phyloP scores from a whole-genome alignment of 1,284 basidiomycete genomes.

The Ustanciosporium gigantosporum region DNA sequence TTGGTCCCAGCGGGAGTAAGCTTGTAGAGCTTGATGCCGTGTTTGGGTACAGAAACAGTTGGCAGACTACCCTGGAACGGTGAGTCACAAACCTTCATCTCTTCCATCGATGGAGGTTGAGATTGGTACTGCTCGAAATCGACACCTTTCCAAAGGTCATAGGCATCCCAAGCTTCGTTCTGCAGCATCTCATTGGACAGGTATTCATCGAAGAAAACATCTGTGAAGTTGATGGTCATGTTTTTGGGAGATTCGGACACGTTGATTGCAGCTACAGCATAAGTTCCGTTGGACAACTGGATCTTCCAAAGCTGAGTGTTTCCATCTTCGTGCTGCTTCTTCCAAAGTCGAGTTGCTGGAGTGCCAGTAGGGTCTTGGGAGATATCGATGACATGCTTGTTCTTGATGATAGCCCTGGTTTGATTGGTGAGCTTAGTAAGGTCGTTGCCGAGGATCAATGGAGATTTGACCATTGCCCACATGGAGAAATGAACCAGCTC shows the following conservation, averaged over 20 bases:
- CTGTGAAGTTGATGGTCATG: constrained; percentile 8
- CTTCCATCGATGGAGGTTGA: constrained; percentile 2
- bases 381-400: constrained; percentile 52
- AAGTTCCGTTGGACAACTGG: constrained; percentile 24
- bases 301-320: constrained; percentile 36
- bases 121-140: constrained; percentile 12
- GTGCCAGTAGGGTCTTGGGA: constrained; percentile 45
- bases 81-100: constrained; percentile 8
- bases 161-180: constrained; percentile 9
- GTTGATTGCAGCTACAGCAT: constrained; percentile 32
- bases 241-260: constrained; percentile 24
- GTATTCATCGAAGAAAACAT: constrained; percentile 27
- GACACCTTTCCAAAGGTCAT: constrained; percentile 23
- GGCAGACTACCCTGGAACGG: too few species aligned
- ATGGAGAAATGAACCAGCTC: constrained; percentile 51
- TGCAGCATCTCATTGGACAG: constrained; percentile 9
- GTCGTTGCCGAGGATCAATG: constrained; percentile 59
- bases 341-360: constrained; percentile 39
- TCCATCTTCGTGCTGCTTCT: constrained; percentile 11
- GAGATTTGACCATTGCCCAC: constrained; percentile 56
- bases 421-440: constrained; percentile 40
- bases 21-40: too few species aligned
- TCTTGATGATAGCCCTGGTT: constrained; percentile 44
- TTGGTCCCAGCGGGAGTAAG: too few species aligned
- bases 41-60: too few species aligned